Conservation (phyloP, 306 rosid species). For the Prunus salicina region DNA sequence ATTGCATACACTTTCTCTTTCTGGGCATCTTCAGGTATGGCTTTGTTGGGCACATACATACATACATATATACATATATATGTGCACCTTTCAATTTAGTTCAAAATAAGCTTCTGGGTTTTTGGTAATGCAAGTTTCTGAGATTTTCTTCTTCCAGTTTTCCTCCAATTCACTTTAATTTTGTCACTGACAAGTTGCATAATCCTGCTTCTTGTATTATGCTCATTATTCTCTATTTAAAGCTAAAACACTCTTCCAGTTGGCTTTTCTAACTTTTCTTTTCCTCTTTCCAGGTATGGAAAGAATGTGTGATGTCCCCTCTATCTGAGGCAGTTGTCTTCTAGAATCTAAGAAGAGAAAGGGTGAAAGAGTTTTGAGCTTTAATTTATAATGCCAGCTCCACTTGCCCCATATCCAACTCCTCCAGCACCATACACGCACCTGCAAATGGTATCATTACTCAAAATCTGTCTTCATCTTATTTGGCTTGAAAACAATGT, state of each 20-base stretch:
- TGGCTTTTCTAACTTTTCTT: slow-evolving; percentile 23
- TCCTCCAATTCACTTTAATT: background rate
- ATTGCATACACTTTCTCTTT: slow-evolving; percentile 19
- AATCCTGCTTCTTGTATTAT: no score
- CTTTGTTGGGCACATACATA: background rate
- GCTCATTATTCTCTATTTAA: background rate
- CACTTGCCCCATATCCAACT: slow-evolving; percentile 96
- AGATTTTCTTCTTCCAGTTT: background rate
- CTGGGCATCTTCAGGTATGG: slow-evolving; percentile 25
- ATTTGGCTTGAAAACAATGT: slow-evolving; percentile 21
- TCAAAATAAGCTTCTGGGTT: background rate
- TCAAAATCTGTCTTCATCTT: background rate
- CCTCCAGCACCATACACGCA: slow-evolving; percentile 67
- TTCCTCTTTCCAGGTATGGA: slow-evolving; percentile 37
- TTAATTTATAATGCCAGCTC: slow-evolving; percentile 88
- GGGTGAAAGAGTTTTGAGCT: slow-evolving; percentile 16
- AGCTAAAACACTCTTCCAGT: background rate
- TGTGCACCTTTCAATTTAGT: background rate
- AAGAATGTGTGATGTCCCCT: slow-evolving; percentile 27
- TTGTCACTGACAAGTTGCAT: no score
- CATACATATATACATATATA: background rate
- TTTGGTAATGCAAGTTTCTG: slow-evolving; percentile 10
- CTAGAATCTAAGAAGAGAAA: slow-evolving; percentile 31
- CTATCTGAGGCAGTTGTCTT: slow-evolving; percentile 23
- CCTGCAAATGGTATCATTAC: slow-evolving; percentile 66